Evolutionary conservation across 495 filamentous ascomycete species (phyloP), one percentile per base, ranked within the genome.

Genomic region (Neurospora tetrasperma): DNA sequence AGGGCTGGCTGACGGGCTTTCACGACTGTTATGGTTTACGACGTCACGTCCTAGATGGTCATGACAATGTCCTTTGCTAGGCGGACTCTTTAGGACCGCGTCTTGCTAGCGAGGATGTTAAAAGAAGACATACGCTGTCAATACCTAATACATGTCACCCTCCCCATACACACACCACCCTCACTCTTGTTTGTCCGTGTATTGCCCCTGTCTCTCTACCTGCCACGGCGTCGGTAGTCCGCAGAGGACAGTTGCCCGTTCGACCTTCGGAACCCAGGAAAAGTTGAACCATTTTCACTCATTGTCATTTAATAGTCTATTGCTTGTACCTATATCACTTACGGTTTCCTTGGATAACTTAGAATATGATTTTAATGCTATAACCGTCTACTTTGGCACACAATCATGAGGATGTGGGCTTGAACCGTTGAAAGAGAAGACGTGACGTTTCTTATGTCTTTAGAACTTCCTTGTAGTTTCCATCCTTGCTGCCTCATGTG

Each of bases 21-120:
- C 76, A 82, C 69, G 80, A 82, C 75, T 80, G 77, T 82, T 78
- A 82, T 74, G 80, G 78, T 79, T 81, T 80, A 82, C 78, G 80
- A 82, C 73, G 77, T 81, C 77, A 82, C 75, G 79, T 80, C 79
- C 74, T 80, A 82, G 79, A 82, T 77, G 76, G 77, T 76, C 76
- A 80, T 78, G 78, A 76, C 75, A 78, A 73, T 48, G 44, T 76
- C 74, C 72, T 73, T 71, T 62, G 69, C 73, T 73, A 69, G 74
- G 73, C 75, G 62, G 71, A 59, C 75, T 66, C 69, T 46, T 70
- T 16, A 73, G n/a, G 62, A 44, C 43, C 31, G 42, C 66, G 35
- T 70, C 40, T 70, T 48, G 72, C 73, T 66, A 43, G 46, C 40
- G 46, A 42, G 43, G 70, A 72, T 62, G 31, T 62, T 31, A 42